Conservation (phyloP, 805 yeast species). For the Osmozyma mogii region DNA sequence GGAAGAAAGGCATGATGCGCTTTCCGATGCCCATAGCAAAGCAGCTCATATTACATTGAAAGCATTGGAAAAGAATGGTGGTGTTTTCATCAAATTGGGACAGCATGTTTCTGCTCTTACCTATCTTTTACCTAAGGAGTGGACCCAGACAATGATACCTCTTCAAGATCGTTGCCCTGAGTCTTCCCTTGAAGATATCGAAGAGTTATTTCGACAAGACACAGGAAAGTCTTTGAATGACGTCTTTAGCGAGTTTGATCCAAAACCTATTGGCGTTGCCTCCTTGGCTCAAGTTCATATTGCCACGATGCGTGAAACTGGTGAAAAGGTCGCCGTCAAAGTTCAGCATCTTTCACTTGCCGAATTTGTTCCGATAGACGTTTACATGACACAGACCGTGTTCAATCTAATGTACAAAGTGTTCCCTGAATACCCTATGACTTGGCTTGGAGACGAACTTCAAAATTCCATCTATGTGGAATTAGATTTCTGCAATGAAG, state of each 20-base stretch:
- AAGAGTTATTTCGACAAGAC: constrained; percentile 59
- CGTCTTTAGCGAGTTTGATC: constrained; percentile 57
- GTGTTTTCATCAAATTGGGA: constrained; percentile 88
- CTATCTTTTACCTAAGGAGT: constrained; percentile 80
- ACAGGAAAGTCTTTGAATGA: constrained; percentile 54
- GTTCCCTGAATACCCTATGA: constrained; percentile 89
- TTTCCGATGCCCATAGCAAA: constrained; percentile 57
- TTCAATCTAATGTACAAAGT: constrained; percentile 65
- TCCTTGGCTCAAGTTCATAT: constrained; percentile 93
- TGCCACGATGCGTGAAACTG: constrained; percentile 52
- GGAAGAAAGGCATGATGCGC: constrained; percentile 42
- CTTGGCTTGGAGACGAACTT: constrained; percentile 94
- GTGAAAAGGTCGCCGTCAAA: constrained; percentile 83
- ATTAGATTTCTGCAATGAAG: constrained; percentile 81
- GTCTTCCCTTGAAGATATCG: constrained; percentile 63
- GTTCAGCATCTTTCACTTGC: constrained; percentile 86
- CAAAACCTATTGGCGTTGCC: constrained; percentile 86
- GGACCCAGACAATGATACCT: constrained; percentile 94
- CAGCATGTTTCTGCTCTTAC: constrained; percentile 93
- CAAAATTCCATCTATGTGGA: constrained; percentile 85
- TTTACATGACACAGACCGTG: constrained; percentile 66
- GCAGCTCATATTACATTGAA: constrained; percentile 74
- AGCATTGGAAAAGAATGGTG: constrained; percentile 83
- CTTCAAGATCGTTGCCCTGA: constrained; percentile 86
- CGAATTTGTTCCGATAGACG: constrained; percentile 87